A percentile compares a stretch with the other conserved stretches of the same genome.
Evolutionary conservation across 345 rosid genomes (phyloP).

Genomic region (Sonneratia alba): DNA sequence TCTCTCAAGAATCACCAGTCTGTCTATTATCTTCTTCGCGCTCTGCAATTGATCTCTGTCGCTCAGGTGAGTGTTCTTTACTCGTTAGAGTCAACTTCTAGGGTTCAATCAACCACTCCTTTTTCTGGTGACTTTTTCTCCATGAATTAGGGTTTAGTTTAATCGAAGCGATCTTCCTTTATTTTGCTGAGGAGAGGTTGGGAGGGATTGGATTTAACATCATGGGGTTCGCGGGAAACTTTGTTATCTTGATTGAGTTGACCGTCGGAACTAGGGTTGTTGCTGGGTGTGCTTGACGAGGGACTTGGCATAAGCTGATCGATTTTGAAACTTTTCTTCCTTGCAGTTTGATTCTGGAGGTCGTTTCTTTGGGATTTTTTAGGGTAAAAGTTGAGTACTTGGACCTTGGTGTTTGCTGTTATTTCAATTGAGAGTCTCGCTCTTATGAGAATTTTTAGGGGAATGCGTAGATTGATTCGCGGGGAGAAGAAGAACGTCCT

Average conservation of each 20-base stretch:
- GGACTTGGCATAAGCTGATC: constrained; percentile 2
- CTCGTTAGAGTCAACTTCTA: constrained; percentile 26
- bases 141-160: neutral
- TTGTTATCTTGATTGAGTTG: neutral
- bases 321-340: constrained; percentile 17
- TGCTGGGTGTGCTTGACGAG: neutral
- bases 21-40: constrained; percentile 6
- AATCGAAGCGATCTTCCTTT: neutral
- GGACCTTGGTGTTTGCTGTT: constrained; percentile 41
- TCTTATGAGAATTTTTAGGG: constrained; percentile 98
- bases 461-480: constrained; percentile 86
- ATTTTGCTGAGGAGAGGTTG: neutral
- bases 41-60: constrained; percentile 2
- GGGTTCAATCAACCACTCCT: constrained; percentile 16
- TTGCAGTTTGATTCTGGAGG: constrained; percentile 32
- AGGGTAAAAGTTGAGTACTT: constrained; percentile 21
- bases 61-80: constrained; percentile 6
- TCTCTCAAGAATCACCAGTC: neutral
- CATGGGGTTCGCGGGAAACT: neutral
- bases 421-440: constrained; percentile 48
- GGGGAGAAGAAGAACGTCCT: constrained; percentile 39
- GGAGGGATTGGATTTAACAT: neutral
- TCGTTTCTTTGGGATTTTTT: constrained; percentile 30
- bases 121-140: neutral
- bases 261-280: neutral